A percentile compares a stretch with the other conserved stretches of the same genome.
These are phyloP conservation scores for Cadophora sp. DNA, from an alignment of 2,329 filamentous ascomycete species.

Conservation along the genomic window DNA sequence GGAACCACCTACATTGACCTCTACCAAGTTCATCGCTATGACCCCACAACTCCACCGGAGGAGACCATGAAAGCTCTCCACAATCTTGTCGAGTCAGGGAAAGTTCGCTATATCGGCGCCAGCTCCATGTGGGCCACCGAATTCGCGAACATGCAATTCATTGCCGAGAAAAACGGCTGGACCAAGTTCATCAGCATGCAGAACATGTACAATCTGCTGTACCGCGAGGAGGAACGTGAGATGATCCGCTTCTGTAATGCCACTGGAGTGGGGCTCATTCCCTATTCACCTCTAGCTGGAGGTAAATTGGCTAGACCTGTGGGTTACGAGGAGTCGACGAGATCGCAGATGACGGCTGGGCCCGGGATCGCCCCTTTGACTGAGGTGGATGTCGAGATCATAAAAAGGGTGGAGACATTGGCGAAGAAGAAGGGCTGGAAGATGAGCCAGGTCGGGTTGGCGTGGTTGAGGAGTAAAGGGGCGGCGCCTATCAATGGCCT, in stretches of 20 bases:
- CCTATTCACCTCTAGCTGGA: conserved; percentile 16
- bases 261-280: conserved; percentile 52
- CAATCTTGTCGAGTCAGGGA: conserved; percentile 63
- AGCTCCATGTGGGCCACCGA: conserved; percentile 57
- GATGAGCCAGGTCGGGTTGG: conserved; percentile 63
- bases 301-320: background rate
- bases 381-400: conserved; percentile 57
- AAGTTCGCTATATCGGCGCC: conserved; percentile 62
- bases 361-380: conserved; percentile 22
- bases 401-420: conserved; percentile 60
- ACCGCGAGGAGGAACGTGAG: conserved; percentile 63
- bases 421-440: conserved; percentile 61
- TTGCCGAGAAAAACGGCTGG: conserved; percentile 60
- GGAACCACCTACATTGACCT: conserved; percentile 65
- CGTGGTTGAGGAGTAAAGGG: conserved; percentile 56
- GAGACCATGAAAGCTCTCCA: conserved; percentile 68
- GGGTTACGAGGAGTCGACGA: background rate
- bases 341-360: background rate
- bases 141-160: conserved; percentile 57
- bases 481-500: conserved; percentile 59
- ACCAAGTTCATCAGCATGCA: conserved; percentile 65
- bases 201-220: conserved; percentile 60
- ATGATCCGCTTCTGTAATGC: conserved; percentile 52
- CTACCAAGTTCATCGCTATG: conserved; percentile 67
- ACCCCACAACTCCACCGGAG: conserved; percentile 56